Evolutionary conservation across 352 stramenopile species (phyloP).

Genomic region (Pilasporangium apinafurcum): DNA sequence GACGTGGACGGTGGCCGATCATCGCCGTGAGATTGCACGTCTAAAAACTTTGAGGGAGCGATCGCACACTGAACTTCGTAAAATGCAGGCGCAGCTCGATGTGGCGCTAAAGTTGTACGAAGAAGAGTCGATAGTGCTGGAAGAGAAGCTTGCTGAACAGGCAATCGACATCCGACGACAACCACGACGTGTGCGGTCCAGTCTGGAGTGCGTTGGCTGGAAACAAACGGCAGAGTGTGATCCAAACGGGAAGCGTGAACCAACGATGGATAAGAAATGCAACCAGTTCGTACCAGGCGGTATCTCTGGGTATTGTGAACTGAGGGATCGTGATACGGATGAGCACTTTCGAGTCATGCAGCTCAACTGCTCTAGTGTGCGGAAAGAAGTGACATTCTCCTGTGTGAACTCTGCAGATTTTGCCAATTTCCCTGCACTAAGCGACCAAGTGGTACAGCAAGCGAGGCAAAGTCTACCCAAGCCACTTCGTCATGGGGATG

Average conservation of each 20-base stretch:
- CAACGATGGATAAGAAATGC: constrained; percentile 30
- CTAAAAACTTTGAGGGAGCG: too few relatives aligned
- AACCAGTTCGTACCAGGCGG: constrained; percentile 19
- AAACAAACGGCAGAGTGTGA: constrained; percentile 32
- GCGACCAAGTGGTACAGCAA: constrained; percentile 19
- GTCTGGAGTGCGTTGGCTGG: constrained; percentile 50
- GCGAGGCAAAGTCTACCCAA: constrained; percentile 4
- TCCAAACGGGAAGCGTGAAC: constrained; percentile 31
- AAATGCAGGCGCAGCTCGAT: constrained; percentile 12
- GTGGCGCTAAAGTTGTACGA: constrained; percentile 15
- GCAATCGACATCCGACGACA: constrained; percentile 21
- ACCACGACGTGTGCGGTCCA: constrained; percentile 16
- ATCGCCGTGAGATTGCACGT: too few relatives aligned
- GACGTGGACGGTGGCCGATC: too few relatives aligned
- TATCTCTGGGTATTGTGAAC: constrained; percentile 48
- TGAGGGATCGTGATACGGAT: constrained; percentile 36
- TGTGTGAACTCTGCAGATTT: constrained; percentile 42
- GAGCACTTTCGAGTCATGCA: constrained; percentile 58
- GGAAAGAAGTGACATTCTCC: constrained; percentile 27
- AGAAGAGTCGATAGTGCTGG: constrained; percentile 17
- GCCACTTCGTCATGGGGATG: constrained; percentile 13
- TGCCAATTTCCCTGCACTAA: constrained; percentile 32
- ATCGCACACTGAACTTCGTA: too few relatives aligned
- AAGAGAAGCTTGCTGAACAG: constrained; percentile 15
- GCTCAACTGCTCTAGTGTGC: constrained; percentile 37